Evolutionary conservation across 768 basidiomycete species (phyloP).

Genomic region (Boletus sp.): DNA sequence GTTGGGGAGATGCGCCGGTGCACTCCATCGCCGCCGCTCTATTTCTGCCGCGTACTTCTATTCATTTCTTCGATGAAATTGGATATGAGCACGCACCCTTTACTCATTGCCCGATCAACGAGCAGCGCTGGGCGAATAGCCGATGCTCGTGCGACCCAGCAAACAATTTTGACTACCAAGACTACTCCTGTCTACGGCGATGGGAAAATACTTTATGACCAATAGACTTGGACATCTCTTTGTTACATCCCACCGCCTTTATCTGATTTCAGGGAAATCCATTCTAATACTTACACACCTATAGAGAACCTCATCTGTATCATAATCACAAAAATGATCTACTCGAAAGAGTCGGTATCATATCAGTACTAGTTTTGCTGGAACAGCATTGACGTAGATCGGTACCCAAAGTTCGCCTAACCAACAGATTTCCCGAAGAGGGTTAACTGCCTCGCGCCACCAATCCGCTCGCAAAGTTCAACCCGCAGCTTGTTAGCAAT

Average conservation of each 20-base stretch:
- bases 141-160: constrained; percentile 27
- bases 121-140: constrained; percentile 18
- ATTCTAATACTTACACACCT: not conserved
- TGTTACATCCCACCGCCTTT: not conserved
- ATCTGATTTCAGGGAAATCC: not conserved
- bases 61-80: constrained; percentile 95
- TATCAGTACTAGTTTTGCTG: too few relatives aligned
- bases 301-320: constrained; percentile 3
- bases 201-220: constrained; percentile 17
- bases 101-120: constrained; percentile 24
- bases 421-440: too few relatives aligned
- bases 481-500: too few relatives aligned
- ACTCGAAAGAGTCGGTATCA: not conserved
- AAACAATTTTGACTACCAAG: constrained; percentile 28
- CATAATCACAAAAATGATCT: not conserved
- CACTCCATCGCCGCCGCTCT: constrained; percentile 91
- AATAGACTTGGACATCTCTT: not conserved
- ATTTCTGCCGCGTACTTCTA: constrained; percentile 82
- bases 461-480: too few relatives aligned
- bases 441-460: too few relatives aligned
- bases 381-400: too few relatives aligned
- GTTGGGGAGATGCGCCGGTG: constrained; percentile 94
- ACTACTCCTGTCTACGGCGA: constrained; percentile 26
- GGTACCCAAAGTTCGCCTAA: too few relatives aligned
- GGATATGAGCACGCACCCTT: constrained; percentile 39